phyloP scores from a whole-genome alignment of 495 filamentous ascomycete genomes.

The Tetracladium setigerum region DNA sequence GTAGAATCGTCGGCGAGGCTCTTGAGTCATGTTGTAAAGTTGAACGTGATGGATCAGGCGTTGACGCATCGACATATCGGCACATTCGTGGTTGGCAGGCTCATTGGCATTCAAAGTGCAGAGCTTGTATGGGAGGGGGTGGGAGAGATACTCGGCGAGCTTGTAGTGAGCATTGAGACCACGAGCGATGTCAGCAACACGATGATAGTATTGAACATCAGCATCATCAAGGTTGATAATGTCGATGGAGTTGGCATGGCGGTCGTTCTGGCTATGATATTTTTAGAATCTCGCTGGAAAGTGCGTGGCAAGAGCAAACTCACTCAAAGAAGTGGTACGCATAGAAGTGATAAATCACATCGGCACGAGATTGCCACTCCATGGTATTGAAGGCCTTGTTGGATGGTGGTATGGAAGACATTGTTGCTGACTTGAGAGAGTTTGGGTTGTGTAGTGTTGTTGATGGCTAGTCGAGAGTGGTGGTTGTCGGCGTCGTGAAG shows the following conservation, averaged over 20 bases:
- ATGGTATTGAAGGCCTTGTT: too few species aligned
- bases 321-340: conserved; percentile 2
- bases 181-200: not conserved
- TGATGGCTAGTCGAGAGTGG: too few species aligned
- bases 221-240: conserved; percentile 2
- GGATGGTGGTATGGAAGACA: too few species aligned
- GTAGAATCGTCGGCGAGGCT: conserved; percentile 5
- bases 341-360: conserved; percentile 7
- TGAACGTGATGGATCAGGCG: not conserved
- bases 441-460: too few species aligned
- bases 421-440: too few species aligned
- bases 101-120: not conserved
- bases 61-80: not conserved
- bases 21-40: not conserved
- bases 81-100: not conserved
- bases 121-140: not conserved
- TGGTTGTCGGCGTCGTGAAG: too few species aligned
- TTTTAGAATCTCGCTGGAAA: too few species aligned
- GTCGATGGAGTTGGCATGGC: not conserved
- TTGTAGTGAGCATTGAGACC: not conserved
- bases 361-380: not conserved
- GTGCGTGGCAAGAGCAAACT: not conserved
- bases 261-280: too few species aligned
- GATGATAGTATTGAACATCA: conserved; percentile 3
- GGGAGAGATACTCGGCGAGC: not conserved